Evolutionary conservation across 73 alveolate genomes (phyloP).

Genomic region (Paramecium bursaria): DNA sequence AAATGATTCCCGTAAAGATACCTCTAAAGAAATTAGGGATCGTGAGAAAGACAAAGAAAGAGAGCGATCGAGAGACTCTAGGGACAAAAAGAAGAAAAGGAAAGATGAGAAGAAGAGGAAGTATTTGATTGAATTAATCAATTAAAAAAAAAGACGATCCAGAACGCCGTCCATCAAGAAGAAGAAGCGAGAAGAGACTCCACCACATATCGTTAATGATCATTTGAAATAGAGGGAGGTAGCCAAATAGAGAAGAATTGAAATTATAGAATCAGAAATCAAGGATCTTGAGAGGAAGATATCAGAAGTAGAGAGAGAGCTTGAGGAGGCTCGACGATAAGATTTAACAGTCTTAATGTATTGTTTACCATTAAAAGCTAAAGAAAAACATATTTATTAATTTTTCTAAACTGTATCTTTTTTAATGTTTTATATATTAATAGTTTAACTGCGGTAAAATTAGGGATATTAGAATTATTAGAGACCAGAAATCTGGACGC

Average conservation of each 20-base stretch:
- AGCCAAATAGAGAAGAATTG: conserved; percentile 49
- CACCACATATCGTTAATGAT: too few species aligned
- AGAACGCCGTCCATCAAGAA: too few species aligned
- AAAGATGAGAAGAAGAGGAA: too few species aligned
- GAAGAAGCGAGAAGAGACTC: too few species aligned
- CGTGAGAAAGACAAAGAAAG: too few species aligned
- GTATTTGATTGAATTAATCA: too few species aligned
- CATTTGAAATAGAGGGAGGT: conserved; percentile 58
- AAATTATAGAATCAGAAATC: conserved; percentile 45
- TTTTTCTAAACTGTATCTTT: conserved; percentile 89
- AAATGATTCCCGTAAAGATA: too few species aligned
- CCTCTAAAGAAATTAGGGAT: too few species aligned
- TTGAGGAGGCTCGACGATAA: conserved; percentile 94
- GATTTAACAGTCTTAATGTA: conserved; percentile 94
- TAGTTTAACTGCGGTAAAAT: conserved; percentile 79
- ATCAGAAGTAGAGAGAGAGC: conserved; percentile 76
- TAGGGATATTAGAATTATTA: conserved; percentile 93
- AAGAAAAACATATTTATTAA: conserved; percentile 90
- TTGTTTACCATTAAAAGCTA: conserved; percentile 86
- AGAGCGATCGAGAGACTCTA: too few species aligned
- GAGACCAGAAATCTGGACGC: conserved; percentile 93
- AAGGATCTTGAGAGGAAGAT: conserved; percentile 64
- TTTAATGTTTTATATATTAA: neutral
- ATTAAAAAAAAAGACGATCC: too few species aligned
- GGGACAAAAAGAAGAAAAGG: too few species aligned